These are phyloP conservation scores for Moesziomyces aphidis DNA, from an alignment of 1,284 basidiomycete species.

Conservation along the genomic window DNA sequence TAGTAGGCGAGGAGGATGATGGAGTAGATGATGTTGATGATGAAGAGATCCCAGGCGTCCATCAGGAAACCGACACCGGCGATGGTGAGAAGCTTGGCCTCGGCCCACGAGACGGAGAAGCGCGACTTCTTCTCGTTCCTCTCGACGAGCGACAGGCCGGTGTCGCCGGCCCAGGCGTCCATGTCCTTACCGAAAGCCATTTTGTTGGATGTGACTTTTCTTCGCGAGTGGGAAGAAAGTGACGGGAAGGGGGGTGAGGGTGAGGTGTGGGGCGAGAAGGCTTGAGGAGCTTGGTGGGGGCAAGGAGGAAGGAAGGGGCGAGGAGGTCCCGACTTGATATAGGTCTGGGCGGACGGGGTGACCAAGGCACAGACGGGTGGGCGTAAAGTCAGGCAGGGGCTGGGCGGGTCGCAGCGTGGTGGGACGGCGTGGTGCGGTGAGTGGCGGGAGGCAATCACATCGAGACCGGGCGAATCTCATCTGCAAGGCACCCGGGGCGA, in stretches of 20 bases:
- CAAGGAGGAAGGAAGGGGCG: background rate
- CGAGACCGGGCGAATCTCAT: conserved; percentile 69
- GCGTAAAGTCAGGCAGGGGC: background rate
- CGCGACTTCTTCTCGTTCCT: conserved; percentile 47
- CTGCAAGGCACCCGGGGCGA: conserved; percentile 71
- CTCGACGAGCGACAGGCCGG: conserved; percentile 59
- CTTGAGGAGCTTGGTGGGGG: conserved; percentile 6
- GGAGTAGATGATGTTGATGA: conserved; percentile 65
- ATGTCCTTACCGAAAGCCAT: conserved; percentile 63
- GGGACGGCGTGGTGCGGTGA: too few relatives aligned
- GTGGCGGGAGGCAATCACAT: background rate
- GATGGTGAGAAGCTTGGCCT: conserved; percentile 62
- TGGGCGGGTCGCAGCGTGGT: background rate
- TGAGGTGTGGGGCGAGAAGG: conserved; percentile 3
- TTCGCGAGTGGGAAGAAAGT: conserved; percentile 1
- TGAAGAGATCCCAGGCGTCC: conserved; percentile 65
- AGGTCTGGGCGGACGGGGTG: conserved; percentile 12
- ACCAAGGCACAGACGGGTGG: background rate
- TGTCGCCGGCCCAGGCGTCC: conserved; percentile 58
- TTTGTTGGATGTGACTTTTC: conserved; percentile 10
- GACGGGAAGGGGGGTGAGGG: background rate
- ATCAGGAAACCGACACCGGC: conserved; percentile 66
- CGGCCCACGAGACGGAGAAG: conserved; percentile 58
- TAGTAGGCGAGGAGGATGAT: conserved; percentile 62
- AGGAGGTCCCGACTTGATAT: conserved; percentile 25